phyloP scores from a whole-genome alignment of 768 basidiomycete species.

The Pleurotus tuoliensis region DNA sequence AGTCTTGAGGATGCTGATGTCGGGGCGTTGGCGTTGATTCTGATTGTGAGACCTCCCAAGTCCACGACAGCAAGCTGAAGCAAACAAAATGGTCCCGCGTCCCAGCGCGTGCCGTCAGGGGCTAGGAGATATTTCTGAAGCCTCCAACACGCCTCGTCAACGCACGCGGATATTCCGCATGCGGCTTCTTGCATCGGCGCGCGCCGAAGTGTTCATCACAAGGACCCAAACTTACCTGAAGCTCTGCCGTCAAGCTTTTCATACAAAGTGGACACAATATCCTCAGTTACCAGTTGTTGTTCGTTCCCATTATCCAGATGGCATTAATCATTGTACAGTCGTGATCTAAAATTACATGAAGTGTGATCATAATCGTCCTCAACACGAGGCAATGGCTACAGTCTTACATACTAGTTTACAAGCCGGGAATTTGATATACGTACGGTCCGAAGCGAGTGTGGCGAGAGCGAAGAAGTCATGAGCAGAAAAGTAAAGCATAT shows the following conservation, averaged over 20 bases:
- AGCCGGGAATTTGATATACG: background rate
- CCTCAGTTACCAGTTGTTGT: too few species aligned
- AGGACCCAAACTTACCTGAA: too few species aligned
- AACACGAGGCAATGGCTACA: background rate
- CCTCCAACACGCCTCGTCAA: too few species aligned
- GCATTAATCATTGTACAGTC: too few species aligned
- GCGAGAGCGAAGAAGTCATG: background rate
- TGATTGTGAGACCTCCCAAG: conserved; percentile 1
- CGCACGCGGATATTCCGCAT: too few species aligned
- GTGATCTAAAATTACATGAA: background rate
- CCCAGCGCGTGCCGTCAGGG: background rate
- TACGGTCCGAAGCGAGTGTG: background rate
- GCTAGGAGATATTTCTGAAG: too few species aligned
- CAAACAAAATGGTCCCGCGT: background rate
- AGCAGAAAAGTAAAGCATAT: background rate
- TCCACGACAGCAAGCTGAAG: background rate
- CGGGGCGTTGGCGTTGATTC: background rate
- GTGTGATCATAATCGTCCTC: background rate
- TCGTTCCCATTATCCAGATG: too few species aligned
- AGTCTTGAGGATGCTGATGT: conserved; percentile 32
- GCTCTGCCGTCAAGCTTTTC: too few species aligned
- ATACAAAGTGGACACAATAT: too few species aligned
- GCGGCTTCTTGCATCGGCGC: too few species aligned
- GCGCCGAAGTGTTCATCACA: too few species aligned
- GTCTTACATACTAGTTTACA: background rate